phyloP scores from a whole-genome alignment of 495 filamentous ascomycete genomes.

The Halenospora varia region DNA sequence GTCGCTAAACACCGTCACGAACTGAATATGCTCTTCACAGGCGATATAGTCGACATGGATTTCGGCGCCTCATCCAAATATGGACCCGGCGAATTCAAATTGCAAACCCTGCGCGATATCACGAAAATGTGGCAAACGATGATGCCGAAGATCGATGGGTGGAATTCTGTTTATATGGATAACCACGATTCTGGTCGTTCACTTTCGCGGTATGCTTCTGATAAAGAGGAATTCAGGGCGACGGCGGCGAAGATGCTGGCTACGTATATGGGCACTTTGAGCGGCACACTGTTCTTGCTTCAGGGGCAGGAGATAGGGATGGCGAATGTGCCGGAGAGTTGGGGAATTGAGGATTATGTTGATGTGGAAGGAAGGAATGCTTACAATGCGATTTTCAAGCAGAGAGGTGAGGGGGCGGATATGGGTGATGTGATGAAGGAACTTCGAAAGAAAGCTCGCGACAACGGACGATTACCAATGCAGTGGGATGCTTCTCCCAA shows the following conservation, averaged over 20 bases:
- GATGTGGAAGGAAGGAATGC: slow-evolving; percentile 69
- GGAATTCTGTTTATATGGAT: slow-evolving; percentile 63
- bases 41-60: slow-evolving; percentile 61
- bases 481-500: slow-evolving; percentile 52
- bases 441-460: slow-evolving; percentile 52
- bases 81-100: slow-evolving; percentile 39
- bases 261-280: slow-evolving; percentile 51
- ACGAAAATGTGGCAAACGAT: slow-evolving; percentile 63
- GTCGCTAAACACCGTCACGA: slow-evolving; percentile 23
- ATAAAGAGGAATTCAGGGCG: slow-evolving; percentile 41
- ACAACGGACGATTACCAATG: slow-evolving; percentile 55
- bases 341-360: slow-evolving; percentile 65
- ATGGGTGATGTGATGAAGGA: slow-evolving; percentile 49
- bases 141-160: slow-evolving; percentile 65
- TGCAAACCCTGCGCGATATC: slow-evolving; percentile 53
- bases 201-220: slow-evolving; percentile 53
- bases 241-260: slow-evolving; percentile 60
- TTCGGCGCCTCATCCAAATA: slow-evolving; percentile 51
- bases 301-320: slow-evolving; percentile 79
- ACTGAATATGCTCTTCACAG: slow-evolving; percentile 75
- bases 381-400: slow-evolving; percentile 41
- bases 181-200: slow-evolving; percentile 69
- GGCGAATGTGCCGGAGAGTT: slow-evolving; percentile 61
- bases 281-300: slow-evolving; percentile 69
- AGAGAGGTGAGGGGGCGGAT: slow-evolving; percentile 33